phyloP scores from a whole-genome alignment of 169 alveolate species.

The Plasmodium berghei region DNA sequence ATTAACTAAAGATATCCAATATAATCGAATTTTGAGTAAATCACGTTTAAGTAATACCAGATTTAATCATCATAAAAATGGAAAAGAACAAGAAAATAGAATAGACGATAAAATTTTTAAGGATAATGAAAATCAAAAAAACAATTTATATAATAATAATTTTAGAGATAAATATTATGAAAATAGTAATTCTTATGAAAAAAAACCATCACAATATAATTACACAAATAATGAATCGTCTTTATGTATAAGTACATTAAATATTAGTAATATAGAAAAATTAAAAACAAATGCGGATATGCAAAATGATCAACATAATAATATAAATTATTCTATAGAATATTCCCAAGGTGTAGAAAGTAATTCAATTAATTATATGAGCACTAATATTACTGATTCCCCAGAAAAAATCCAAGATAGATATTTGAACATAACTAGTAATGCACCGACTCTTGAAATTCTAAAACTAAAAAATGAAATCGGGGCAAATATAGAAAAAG shows the following conservation, averaged over 20 bases:
- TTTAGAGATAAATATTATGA: neutral
- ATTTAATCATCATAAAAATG: neutral
- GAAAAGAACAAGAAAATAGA: neutral
- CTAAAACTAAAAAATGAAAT: neutral
- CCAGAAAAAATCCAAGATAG: too few species aligned
- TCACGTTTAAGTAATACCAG: neutral
- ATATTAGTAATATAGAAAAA: neutral
- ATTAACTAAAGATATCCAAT: neutral
- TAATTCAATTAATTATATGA: too few species aligned
- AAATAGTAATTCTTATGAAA: neutral
- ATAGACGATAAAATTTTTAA: neutral
- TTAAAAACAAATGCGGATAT: neutral
- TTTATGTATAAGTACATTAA: neutral
- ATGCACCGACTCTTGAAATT: too few species aligned
- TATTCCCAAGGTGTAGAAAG: too few species aligned
- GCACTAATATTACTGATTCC: too few species aligned
- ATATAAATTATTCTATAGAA: too few species aligned
- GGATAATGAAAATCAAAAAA: neutral
- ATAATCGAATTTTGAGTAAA: neutral
- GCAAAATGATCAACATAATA: too few species aligned
- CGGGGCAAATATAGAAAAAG: neutral
- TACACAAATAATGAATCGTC: slow-evolving; percentile 8
- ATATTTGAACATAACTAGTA: too few species aligned
- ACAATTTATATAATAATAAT: neutral
- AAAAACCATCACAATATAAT: neutral